Percentiles rank a stretch among this genome's conserved stretches.
Evolutionary conservation across 345 rosid genomes (phyloP).

Genomic region (Sonneratia alba): DNA sequence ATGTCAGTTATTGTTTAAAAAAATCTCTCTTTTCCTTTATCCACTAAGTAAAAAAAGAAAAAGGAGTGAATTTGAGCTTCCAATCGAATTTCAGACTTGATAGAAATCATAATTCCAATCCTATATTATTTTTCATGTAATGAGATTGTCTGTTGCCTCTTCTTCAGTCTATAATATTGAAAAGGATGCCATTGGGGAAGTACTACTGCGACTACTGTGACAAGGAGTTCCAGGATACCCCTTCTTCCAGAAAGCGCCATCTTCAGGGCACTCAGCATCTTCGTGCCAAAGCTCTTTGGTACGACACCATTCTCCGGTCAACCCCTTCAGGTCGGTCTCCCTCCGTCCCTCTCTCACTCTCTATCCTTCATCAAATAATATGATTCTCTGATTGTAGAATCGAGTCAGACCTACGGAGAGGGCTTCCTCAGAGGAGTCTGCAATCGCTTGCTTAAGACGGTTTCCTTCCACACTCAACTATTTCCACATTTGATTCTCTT

Average conservation of each 20-base stretch:
- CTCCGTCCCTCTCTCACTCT: background rate
- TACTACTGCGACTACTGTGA: constrained; percentile 91
- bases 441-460: constrained; percentile 58
- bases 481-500: background rate
- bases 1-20: no score
- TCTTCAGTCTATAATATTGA: no score
- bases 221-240: constrained; percentile 81
- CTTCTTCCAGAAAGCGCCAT: constrained; percentile 70
- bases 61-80: background rate
- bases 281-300: constrained; percentile 82
- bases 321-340: constrained; percentile 10
- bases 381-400: constrained; percentile 14
- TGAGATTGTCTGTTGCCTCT: no score
- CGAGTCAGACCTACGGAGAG: constrained; percentile 14
- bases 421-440: constrained; percentile 41
- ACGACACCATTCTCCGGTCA: constrained; percentile 19
- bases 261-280: constrained; percentile 71
- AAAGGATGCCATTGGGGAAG: constrained; percentile 55
- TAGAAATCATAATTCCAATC: no score
- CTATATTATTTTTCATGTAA: no score
- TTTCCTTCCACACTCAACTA: background rate
- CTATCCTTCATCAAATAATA: background rate
- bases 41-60: background rate
- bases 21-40: no score
- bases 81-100: no score